These are phyloP conservation scores for Coemansia sp. DNA, from an alignment of 192 early-diverging fungal genomes.

Conservation along the genomic window DNA sequence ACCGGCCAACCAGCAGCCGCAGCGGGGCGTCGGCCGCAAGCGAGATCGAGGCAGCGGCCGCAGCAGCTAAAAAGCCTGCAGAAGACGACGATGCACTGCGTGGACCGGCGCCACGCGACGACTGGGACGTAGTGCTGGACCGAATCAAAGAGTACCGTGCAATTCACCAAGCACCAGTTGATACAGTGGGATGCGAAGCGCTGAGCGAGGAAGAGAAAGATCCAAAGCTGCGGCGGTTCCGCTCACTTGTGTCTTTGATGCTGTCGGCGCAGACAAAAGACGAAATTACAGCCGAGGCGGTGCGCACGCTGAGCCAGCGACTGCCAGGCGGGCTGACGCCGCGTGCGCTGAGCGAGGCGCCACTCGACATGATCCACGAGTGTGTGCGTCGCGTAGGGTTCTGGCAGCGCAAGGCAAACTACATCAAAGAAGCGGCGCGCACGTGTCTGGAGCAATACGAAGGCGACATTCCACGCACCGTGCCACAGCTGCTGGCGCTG, in stretches of 20 bases:
- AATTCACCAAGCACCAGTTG: conserved; percentile 72
- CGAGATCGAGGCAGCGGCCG: conserved; percentile 4
- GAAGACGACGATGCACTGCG: conserved; percentile 46
- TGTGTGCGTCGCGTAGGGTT: conserved; percentile 86
- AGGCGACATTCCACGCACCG: conserved; percentile 80
- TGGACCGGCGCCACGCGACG: conserved; percentile 44
- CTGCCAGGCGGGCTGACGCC: conserved; percentile 71
- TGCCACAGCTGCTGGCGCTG: conserved; percentile 73
- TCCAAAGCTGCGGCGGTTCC: conserved; percentile 68
- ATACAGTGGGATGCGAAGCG: conserved; percentile 84
- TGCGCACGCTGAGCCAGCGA: conserved; percentile 64
- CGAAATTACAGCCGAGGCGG: conserved; percentile 75
- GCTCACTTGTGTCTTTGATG: conserved; percentile 81
- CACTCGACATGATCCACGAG: conserved; percentile 63
- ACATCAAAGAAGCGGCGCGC: conserved; percentile 75
- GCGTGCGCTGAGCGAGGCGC: conserved; percentile 61
- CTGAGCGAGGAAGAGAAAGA: conserved; percentile 59
- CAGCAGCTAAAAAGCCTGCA: conserved; percentile 21
- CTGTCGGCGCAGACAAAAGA: conserved; percentile 96
- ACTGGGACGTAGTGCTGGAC: conserved; percentile 69
- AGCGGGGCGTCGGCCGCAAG: conserved; percentile 20
- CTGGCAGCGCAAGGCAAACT: conserved; percentile 81
- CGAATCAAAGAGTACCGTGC: conserved; percentile 69
- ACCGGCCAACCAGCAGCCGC: conserved; percentile 30
- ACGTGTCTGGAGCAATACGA: conserved; percentile 71